Base-by-base conservation (phyloP, 2,329 filamentous ascomycete species). In the Hyphodiscus sp. region DNA sequence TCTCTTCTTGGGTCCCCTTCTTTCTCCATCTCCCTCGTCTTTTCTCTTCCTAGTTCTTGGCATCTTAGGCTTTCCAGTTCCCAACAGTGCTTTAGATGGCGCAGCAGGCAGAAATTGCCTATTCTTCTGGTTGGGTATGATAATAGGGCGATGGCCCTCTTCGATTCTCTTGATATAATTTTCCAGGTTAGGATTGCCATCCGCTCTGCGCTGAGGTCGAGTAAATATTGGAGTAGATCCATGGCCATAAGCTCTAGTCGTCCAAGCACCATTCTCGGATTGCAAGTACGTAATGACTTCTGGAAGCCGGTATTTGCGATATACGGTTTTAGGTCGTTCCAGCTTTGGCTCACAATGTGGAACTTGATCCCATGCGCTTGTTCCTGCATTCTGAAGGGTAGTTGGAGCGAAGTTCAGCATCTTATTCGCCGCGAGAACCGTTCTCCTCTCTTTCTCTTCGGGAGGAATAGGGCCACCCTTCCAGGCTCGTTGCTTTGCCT, bases 271-370 rank as follows among this genome's bases (percentile, higher is more conserved):
- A 52, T 61, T 56, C 15, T 50, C 23, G 15, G 49, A 54, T 55
- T 69, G 67, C 51, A 69, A 56, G 29, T 54, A 65, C 9, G 67
- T 68, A 18, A 64, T 57, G 2, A 65, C 63, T 45, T 69, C 64
- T 20, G 65, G 63, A 11, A 67, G 47, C 29, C 19, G 4, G 5
- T 16, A 13, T 15, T 26, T 19, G 5, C 42, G 16, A 9, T n/a
- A 41, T 51, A 49, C 55, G 11, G 13, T 50, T n/a, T 42, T 38
- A 9, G 19, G 5, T 7, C 44, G 45, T 10, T 15, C 26, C 5
- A 23, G 41, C 19, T 51, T 30, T 18, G 47, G 55, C 20, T 49
- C 33, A 23, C 20, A 41, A 20, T 41, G 13, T 2, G 49, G 52
- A 4, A 20, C 18, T 18, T 59, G 43, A 47, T 61, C 51, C 66